These are phyloP conservation scores for Diplodia seriata DNA, from an alignment of 2,329 filamentous ascomycete species.

Conservation along the genomic window DNA sequence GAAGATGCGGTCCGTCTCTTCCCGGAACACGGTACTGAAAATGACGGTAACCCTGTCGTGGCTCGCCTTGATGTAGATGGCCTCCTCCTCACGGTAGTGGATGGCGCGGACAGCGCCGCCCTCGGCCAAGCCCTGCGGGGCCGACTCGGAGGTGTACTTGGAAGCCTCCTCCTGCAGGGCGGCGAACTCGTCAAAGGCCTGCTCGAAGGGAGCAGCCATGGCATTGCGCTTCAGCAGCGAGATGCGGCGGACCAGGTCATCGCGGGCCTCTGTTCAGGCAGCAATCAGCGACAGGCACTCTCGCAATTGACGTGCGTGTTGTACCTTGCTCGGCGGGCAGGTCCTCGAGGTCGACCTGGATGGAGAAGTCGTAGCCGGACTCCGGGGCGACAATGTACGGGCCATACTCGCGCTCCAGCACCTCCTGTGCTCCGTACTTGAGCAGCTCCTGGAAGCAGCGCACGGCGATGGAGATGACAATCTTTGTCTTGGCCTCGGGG, in stretches of 20 bases:
- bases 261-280: constrained; percentile 71
- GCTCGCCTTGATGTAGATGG: constrained; percentile 97
- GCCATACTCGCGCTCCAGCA: constrained; percentile 94
- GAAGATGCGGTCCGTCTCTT: constrained; percentile 97
- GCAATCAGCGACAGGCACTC: constrained; percentile 41
- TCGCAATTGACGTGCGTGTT: constrained; percentile 30
- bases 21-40: constrained; percentile 96
- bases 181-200: constrained; percentile 93
- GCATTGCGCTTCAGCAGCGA: constrained; percentile 95
- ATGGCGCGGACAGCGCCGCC: constrained; percentile 94
- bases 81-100: constrained; percentile 98
- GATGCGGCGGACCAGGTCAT: constrained; percentile 85
- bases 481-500: constrained; percentile 90
- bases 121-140: constrained; percentile 86
- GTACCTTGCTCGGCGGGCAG: constrained; percentile 80
- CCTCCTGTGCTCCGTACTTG: constrained; percentile 88
- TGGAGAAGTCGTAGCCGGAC: constrained; percentile 93
- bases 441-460: constrained; percentile 94
- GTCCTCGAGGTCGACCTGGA: constrained; percentile 85
- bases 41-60: constrained; percentile 98
- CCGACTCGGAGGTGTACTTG: constrained; percentile 91
- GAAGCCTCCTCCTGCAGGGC: constrained; percentile 85
- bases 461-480: constrained; percentile 92
- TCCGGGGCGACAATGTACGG: constrained; percentile 87
- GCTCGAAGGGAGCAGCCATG: constrained; percentile 98